Evolutionary conservation across 768 basidiomycete species (phyloP), one percentile per base, ranked within the genome.

Genomic region (Suillus ampliporus): DNA sequence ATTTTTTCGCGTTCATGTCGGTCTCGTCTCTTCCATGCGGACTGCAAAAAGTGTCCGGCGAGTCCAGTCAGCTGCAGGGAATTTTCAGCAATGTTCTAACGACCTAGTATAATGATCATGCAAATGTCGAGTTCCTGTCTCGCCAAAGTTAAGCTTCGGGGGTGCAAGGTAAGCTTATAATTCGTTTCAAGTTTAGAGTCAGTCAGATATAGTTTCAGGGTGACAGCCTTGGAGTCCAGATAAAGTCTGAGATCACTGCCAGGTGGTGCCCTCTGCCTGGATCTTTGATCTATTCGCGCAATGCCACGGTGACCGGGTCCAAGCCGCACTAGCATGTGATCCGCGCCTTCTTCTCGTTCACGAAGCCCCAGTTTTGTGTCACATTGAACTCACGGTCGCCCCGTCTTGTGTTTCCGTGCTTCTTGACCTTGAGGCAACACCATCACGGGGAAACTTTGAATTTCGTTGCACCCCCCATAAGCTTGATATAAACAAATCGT

Each of bases 221-320:
- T 5, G 35, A 9, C 35, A 23, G 21, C 52, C 8, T 21, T 35
- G 11, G 21, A 35, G n/a, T 34, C 34, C 51, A 35, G 10, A 17
- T 15, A 17, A 41, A 41, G 40, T 17, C 40, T 41, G 15, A 41
- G 14, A 31, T 31, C 31, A 31, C 31, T 31, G 31, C 31, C 6
- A 31, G 6, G 31, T 21, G 35, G 13, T 21, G 34, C 52, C 51
- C 35, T 23, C n/a, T 54, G 21, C 35, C 14, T 54, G 35, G 21
- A 37, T 35, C 51, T 53, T 53, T n/a, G 52, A 53, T 53, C 52
- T 53, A 53, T 53, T 53, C 35, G 9, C 15, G 53, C 23, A 31
- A 54, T 54, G 21, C 35, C 53, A 54, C 53, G 53, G 37, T 54
- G 14, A 54, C 37, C 34, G 35, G 35, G 35, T 54, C 21, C 13